Conservation (phyloP, 2,329 filamentous ascomycete genomes). For the Xylaria digitata region DNA sequence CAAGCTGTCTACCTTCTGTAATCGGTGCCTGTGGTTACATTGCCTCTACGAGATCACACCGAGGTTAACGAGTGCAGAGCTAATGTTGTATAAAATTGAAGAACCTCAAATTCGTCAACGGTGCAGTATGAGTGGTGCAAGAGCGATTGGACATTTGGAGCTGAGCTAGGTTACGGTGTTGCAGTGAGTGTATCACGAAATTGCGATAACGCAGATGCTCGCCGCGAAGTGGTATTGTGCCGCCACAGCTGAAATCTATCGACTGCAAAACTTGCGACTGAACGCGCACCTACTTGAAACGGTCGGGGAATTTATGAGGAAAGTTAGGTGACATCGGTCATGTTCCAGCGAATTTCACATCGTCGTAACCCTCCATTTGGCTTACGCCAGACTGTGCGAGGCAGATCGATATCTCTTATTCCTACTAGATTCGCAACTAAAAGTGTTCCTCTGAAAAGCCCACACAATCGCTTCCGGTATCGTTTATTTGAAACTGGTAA, state of each 20-base stretch:
- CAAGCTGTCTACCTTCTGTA: not conserved
- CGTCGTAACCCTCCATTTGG: constrained; percentile 17
- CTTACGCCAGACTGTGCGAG: constrained; percentile 16
- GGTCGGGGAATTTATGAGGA: constrained; percentile 11
- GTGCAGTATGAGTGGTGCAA: not conserved
- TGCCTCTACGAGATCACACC: not conserved
- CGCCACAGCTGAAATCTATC: constrained; percentile 31
- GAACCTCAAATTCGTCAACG: not conserved
- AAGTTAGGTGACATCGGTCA: constrained; percentile 28
- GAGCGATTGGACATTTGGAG: not conserved
- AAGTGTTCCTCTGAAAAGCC: not conserved
- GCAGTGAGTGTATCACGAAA: constrained; percentile 26
- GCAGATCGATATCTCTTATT: constrained; percentile 21
- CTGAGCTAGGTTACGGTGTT: constrained; percentile 20
- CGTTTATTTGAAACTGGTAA: constrained; percentile 4
- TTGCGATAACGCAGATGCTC: constrained; percentile 12
- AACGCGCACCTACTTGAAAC: constrained; percentile 32
- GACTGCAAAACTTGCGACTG: constrained; percentile 25
- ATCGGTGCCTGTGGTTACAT: not conserved
- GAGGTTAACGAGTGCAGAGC: not conserved
- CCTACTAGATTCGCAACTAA: not conserved
- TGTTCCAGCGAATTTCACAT: constrained; percentile 16
- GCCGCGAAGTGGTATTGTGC: constrained; percentile 28
- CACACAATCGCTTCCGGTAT: not conserved
- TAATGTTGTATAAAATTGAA: not conserved